phyloP scores from a whole-genome alignment of 768 basidiomycete species.

The Strobilomyces echinocephalus region DNA sequence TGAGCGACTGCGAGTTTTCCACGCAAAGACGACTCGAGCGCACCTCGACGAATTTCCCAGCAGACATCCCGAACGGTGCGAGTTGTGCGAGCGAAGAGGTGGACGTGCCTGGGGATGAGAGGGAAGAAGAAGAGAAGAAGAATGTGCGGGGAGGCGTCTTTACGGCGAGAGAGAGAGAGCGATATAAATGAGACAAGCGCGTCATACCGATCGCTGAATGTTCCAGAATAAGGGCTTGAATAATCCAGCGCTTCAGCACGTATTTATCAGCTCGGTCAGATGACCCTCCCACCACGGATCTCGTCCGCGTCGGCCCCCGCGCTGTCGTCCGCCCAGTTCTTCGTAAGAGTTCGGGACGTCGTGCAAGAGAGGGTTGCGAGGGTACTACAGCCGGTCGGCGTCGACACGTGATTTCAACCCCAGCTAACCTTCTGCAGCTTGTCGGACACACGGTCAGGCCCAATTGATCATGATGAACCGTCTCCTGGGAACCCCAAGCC shows the following conservation, averaged over 20 bases:
- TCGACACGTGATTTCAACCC: background rate
- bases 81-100: conserved; percentile 22
- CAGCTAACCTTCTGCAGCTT: too few relatives aligned
- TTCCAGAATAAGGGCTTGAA: background rate
- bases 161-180: conserved; percentile 13
- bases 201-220: background rate
- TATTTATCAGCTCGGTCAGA: background rate
- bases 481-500: too few relatives aligned
- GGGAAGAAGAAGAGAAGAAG: conserved; percentile 7
- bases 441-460: too few relatives aligned
- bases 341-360: background rate
- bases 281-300: background rate
- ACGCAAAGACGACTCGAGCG: conserved; percentile 4
- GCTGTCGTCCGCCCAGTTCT: background rate
- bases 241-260: background rate
- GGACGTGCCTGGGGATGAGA: conserved; percentile 16
- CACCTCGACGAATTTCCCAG: conserved; percentile 40
- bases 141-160: conserved; percentile 4
- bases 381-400: too few relatives aligned
- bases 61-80: conserved; percentile 15
- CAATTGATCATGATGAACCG: too few relatives aligned
- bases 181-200: conserved; percentile 20
- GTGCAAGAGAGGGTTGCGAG: background rate
- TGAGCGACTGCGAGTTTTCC: background rate
- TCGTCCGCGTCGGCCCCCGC: background rate